A percentile compares a stretch with the other conserved stretches of the same genome.
These are phyloP conservation scores for Dissophora globulifera DNA, from an alignment of 192 early-diverging fungal species.

Conservation along the genomic window DNA sequence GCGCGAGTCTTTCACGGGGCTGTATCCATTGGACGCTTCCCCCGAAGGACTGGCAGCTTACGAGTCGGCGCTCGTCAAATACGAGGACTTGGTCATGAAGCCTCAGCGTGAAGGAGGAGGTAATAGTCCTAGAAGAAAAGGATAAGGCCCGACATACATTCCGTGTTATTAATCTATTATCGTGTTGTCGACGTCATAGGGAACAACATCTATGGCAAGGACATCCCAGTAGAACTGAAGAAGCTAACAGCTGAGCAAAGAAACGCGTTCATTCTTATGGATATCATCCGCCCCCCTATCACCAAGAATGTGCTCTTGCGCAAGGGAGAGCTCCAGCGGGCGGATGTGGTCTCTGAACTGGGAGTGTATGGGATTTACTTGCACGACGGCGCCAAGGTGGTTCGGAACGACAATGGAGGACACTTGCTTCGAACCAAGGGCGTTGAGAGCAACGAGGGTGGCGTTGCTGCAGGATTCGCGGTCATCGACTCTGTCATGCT, in stretches of 20 bases:
- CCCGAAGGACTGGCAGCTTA: slow-evolving; percentile 74
- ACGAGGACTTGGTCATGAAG: slow-evolving; percentile 87
- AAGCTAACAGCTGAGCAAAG: slow-evolving; percentile 71
- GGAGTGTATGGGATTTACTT: slow-evolving; percentile 95
- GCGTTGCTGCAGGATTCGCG: slow-evolving; percentile 94
- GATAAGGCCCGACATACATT: no score
- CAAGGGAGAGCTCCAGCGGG: slow-evolving; percentile 74
- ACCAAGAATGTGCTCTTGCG: slow-evolving; percentile 81
- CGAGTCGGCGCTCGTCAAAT: slow-evolving; percentile 69
- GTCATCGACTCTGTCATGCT: slow-evolving; percentile 90
- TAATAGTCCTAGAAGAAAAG: no score
- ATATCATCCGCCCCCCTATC: slow-evolving; percentile 84
- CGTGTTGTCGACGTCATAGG: no score
- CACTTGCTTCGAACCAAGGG: slow-evolving; percentile 95
- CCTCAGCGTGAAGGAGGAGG: slow-evolving; percentile 98
- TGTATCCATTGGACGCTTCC: slow-evolving; percentile 86
- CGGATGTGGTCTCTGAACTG: slow-evolving; percentile 90
- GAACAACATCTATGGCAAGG: slow-evolving; percentile 92
- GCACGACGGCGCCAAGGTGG: slow-evolving; percentile 60
- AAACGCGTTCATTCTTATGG: slow-evolving; percentile 95
- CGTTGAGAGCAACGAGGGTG: slow-evolving; percentile 88
- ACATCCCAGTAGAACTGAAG: slow-evolving; percentile 72
- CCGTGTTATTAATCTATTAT: no score
- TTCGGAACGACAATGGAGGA: slow-evolving; percentile 83
- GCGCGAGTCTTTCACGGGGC: slow-evolving; percentile 85